phyloP scores from a whole-genome alignment of 805 yeast species.

The Saccharomycopsis sp. region DNA sequence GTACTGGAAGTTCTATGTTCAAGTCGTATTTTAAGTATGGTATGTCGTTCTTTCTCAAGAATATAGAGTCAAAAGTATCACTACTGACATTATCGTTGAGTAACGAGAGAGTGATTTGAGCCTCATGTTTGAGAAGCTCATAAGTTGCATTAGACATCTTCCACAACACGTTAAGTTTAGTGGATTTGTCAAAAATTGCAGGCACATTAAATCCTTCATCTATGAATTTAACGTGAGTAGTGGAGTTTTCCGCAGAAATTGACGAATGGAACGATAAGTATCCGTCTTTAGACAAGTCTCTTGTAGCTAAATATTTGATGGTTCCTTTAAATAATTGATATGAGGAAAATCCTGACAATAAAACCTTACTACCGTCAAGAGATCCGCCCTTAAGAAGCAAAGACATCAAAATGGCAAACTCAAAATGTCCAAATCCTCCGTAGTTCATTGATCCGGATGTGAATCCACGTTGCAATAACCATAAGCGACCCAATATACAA shows the following conservation, averaged over 20 bases:
- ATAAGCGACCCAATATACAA: conserved; percentile 73
- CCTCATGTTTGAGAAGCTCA: conserved; percentile 52
- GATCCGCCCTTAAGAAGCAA: conserved; percentile 83
- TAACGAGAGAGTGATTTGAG: conserved; percentile 58
- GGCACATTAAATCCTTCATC: conserved; percentile 64
- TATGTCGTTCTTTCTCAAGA: conserved; percentile 50
- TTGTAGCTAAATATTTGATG: conserved; percentile 71
- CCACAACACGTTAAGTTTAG: conserved; percentile 75
- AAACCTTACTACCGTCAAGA: conserved; percentile 61
- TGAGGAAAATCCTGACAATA: conserved; percentile 83
- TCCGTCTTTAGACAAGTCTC: conserved; percentile 59
- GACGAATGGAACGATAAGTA: conserved; percentile 59
- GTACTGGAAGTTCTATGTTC: conserved; percentile 43
- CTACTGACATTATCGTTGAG: conserved; percentile 65
- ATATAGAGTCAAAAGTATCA: conserved; percentile 77
- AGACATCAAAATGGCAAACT: conserved; percentile 75
- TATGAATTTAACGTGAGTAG: conserved; percentile 34
- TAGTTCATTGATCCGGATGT: conserved; percentile 36
- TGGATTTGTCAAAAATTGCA: conserved; percentile 65
- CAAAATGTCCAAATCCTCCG: conserved; percentile 89
- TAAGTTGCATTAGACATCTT: conserved; percentile 71
- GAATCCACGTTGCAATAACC: conserved; percentile 87
- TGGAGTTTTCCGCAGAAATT: conserved; percentile 24
- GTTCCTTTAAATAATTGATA: conserved; percentile 92
- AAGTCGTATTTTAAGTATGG: conserved; percentile 62